These are phyloP conservation scores for Anthostomella pinea DNA, from an alignment of 2,329 filamentous ascomycete species.

Conservation along the genomic window DNA sequence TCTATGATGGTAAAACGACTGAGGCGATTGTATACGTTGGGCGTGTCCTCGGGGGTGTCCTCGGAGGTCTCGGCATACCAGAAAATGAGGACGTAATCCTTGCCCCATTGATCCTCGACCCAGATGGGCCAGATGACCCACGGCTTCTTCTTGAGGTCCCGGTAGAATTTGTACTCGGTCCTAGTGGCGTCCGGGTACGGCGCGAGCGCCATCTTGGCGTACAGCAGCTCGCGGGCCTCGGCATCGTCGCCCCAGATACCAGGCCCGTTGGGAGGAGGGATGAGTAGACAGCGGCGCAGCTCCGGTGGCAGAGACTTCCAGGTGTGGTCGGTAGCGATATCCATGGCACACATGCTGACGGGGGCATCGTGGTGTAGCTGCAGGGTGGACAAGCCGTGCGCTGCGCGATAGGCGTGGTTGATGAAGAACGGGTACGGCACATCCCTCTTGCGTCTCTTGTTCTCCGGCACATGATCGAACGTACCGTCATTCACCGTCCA, in stretches of 20 bases:
- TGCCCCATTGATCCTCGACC: conserved; percentile 27
- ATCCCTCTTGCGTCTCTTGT: conserved; percentile 21
- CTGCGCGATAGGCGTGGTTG: conserved; percentile 12
- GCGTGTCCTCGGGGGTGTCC: neutral
- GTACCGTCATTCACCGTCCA: conserved; percentile 27
- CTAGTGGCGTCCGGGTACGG: neutral
- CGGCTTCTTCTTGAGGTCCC: conserved; percentile 17
- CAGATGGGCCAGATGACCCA: conserved; percentile 27
- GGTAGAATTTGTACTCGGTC: conserved; percentile 9
- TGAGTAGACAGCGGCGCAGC: conserved; percentile 4
- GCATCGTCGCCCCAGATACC: conserved; percentile 22
- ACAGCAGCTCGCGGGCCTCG: conserved; percentile 7
- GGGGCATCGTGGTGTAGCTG: conserved; percentile 23
- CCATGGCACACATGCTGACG: conserved; percentile 18
- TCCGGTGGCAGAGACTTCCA: conserved; percentile 20
- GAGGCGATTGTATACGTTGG: conserved; percentile 10
- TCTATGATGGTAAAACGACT: conserved; percentile 20
- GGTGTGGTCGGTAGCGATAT: conserved; percentile 20
- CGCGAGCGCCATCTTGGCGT: conserved; percentile 11
- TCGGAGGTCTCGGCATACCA: conserved; percentile 12
- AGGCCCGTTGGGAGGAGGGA: conserved; percentile 23
- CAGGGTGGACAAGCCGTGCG: conserved; percentile 23
- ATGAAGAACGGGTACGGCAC: conserved; percentile 20
- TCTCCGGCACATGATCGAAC: conserved; percentile 16
- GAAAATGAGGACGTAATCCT: conserved; percentile 21